Percentiles rank a stretch among this genome's conserved stretches.
Conservation (phyloP, 345 rosid genomes). For the Pistacia vera region DNA sequence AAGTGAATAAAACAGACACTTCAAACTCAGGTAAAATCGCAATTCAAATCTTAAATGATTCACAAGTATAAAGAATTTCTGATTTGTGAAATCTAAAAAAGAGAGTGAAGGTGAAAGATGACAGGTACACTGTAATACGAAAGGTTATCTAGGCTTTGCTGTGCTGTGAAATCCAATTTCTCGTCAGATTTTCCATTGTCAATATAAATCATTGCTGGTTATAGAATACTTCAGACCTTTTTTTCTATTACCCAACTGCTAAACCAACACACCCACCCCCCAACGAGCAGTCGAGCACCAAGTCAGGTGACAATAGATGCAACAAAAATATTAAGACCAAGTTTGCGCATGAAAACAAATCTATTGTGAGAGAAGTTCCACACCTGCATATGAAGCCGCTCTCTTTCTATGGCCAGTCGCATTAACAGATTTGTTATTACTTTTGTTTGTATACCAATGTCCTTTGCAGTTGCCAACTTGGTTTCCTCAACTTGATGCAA, state of each 20-base stretch:
- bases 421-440: conserved; percentile 74
- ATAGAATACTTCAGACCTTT: not conserved
- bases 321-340: not conserved
- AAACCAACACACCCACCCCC: not conserved
- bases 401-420: conserved; percentile 81
- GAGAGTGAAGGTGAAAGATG: not conserved
- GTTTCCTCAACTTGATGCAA: conserved; percentile 72
- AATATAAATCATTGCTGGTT: not conserved
- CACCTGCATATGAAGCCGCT: conserved; percentile 89
- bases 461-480: conserved; percentile 66
- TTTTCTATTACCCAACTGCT: not conserved
- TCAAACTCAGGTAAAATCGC: not conserved
- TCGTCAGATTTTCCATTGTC: not conserved
- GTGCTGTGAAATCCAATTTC: not conserved
- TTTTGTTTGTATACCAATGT: conserved; percentile 63
- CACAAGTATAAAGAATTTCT: not conserved
- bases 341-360: conserved; percentile 1
- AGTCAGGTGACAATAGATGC: not conserved
- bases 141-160: not conserved
- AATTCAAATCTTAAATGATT: not conserved
- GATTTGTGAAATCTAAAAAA: not conserved
- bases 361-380: not conserved
- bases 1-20: not conserved
- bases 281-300: no score
- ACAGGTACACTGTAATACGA: not conserved